Percentiles rank a stretch among this genome's conserved stretches.
Conservation (phyloP, 1,284 basidiomycete species). For the Ceratobasidium sp. region DNA sequence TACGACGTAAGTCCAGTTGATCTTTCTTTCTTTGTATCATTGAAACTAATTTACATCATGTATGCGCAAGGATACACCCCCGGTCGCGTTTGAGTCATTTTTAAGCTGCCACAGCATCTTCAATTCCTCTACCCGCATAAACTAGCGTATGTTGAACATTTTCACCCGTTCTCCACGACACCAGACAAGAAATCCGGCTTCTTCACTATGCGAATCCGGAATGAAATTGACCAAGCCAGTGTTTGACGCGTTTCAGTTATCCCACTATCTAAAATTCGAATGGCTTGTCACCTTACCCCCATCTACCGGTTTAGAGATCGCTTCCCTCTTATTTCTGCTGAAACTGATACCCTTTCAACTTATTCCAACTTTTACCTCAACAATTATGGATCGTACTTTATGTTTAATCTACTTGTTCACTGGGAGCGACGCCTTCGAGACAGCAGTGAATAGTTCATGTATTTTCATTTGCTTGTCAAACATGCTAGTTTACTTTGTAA, state of each 20-base stretch:
- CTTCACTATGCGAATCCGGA: neutral
- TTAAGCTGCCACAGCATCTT: neutral
- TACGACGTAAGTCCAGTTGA: no score
- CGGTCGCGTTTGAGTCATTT: constrained; percentile 16
- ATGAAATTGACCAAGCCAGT: no score
- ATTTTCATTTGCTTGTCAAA: no score
- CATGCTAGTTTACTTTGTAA: no score
- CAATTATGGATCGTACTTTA: neutral
- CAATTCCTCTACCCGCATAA: neutral
- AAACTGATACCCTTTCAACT: neutral
- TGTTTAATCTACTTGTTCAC: no score
- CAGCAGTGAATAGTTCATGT: no score
- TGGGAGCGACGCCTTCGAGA: no score
- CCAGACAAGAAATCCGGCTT: no score
- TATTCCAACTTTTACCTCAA: neutral
- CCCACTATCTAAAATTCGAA: neutral
- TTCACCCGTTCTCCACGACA: neutral
- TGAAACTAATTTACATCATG: no score
- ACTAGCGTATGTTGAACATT: constrained; percentile 13
- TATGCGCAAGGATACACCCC: neutral
- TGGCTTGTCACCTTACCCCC: constrained; percentile 24
- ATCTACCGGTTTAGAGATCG: neutral
- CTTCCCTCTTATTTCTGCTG: neutral
- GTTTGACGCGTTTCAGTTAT: neutral
- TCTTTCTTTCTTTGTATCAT: no score